Evolutionary conservation across 2,329 filamentous ascomycete genomes (phyloP), one percentile per base, ranked within the genome.

Genomic region (Rhytidhysteron rufulum): DNA sequence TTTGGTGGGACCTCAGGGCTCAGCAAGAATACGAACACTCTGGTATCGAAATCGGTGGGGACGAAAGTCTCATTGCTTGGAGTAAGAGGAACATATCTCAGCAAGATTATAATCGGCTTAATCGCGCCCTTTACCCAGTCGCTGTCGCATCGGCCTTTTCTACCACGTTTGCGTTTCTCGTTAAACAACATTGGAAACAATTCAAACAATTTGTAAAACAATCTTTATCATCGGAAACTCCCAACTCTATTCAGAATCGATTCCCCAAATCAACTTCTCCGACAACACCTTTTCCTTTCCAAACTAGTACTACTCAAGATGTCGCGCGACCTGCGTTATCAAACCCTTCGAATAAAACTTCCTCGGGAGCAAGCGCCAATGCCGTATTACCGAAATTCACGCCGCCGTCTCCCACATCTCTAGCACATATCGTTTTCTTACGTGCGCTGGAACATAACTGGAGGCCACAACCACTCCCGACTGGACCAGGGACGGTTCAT

Each of bases 11-110:
- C n/a, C n/a, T n/a, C n/a, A n/a, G n/a, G n/a, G n/a, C n/a, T n/a
- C n/a, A n/a, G n/a, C n/a, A n/a, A 45, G 72, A 75, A 44, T 77
- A 70, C 41, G 69, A 70, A 44, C 65, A 68, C 3, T 67, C 62
- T 16, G 74, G 74, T 7, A 50, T 60, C 22, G 58, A 62, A 34
- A 21, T 73, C 60, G 66, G 66, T 50, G 51, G 68, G 64, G 47
- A 58, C 55, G 43, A 65, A 62, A n/a, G n/a, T n/a, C n/a, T n/a
- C n/a, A 35, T 66, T 48, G 39, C 58, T 53, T 44, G 49, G 41
- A 46, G 54, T 6, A 61, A 49, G 2, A 49, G 54, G 15, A 35
- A 41, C 2, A 59, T 66, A n/a, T 47, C 59, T 16, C 32, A 48
- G 8, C 16, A 45, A 13, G 53, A 71, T 16, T 66, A 74, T 34